Percentiles rank a stretch among this genome's conserved stretches.
Evolutionary conservation across 2,329 filamentous ascomycete genomes (phyloP).

Genomic region (Aureobasidium sp.): DNA sequence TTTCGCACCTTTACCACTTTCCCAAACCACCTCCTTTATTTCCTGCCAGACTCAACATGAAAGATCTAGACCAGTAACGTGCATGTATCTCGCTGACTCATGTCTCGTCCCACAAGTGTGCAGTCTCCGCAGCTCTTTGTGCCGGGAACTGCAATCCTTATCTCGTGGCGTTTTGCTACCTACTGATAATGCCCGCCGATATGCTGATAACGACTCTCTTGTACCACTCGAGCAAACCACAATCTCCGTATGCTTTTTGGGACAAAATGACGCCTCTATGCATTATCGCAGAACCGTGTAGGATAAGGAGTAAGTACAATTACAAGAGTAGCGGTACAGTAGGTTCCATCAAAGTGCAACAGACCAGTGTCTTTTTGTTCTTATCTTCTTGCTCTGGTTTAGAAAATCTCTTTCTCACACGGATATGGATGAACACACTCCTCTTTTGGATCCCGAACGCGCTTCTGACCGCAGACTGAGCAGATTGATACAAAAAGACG

Average conservation of each 20-base stretch:
- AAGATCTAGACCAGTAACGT: not conserved
- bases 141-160: not conserved
- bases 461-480: constrained; percentile 26
- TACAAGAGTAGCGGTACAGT: not conserved
- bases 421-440: constrained; percentile 9
- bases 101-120: not conserved
- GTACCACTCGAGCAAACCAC: not conserved
- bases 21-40: not conserved
- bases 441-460: not conserved
- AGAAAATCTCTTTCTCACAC: not conserved
- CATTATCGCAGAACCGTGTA: not conserved
- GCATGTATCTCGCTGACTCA: not conserved
- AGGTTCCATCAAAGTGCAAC: too few species aligned
- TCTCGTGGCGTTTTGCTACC: not conserved
- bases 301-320: not conserved
- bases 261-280: not conserved
- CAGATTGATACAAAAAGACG: constrained; percentile 31
- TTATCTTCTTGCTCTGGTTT: too few species aligned
- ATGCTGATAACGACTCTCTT: not conserved
- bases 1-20: not conserved
- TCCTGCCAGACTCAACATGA: not conserved
- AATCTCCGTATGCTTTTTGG: not conserved
- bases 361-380: too few species aligned
- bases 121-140: not conserved
- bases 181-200: not conserved